Percentiles rank a stretch among this genome's conserved stretches.
These are phyloP conservation scores for Dactylellina haptotyla DNA, from an alignment of 2,329 filamentous ascomycete species.

Conservation along the genomic window DNA sequence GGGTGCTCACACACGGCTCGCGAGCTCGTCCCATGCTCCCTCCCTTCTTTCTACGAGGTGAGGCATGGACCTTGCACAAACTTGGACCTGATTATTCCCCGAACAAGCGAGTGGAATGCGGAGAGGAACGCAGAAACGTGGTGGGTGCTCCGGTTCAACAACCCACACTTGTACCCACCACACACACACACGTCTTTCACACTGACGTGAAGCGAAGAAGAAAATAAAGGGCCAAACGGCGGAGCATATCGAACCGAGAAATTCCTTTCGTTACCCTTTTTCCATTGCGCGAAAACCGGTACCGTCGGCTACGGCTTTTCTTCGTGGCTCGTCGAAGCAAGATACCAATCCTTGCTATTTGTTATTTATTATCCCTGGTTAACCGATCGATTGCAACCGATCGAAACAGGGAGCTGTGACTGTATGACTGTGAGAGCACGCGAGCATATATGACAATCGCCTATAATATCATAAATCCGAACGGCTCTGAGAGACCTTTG, in stretches of 20 bases:
- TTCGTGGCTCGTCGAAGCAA: no score
- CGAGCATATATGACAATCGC: constrained; percentile 8
- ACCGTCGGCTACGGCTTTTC: no score
- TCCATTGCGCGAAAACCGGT: no score
- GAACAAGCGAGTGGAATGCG: constrained; percentile 53
- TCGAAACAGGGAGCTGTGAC: no score
- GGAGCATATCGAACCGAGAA: constrained; percentile 43
- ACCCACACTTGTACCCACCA: no score
- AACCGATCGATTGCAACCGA: no score
- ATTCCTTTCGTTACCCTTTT: no score
- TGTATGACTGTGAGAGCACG: constrained; percentile 17
- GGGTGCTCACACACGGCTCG: constrained; percentile 1
- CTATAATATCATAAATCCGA: constrained; percentile 19
- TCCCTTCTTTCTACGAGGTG: constrained; percentile 14
- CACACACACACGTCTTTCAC: neutral
- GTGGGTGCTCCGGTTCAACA: neutral
- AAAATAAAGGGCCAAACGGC: constrained; percentile 24
- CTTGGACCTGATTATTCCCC: constrained; percentile 42
- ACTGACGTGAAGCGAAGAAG: neutral
- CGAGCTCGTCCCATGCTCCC: constrained; percentile 7
- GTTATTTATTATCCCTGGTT: constrained; percentile 13
- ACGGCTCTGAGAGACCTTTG: constrained; percentile 27
- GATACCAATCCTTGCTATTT: constrained; percentile 7
- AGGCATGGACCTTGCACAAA: constrained; percentile 33
- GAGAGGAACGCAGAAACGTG: constrained; percentile 48